Percentiles rank a stretch among this genome's conserved stretches.
phyloP scores from a whole-genome alignment of 306 rosid genomes.

The Erythrophleum fordii region DNA sequence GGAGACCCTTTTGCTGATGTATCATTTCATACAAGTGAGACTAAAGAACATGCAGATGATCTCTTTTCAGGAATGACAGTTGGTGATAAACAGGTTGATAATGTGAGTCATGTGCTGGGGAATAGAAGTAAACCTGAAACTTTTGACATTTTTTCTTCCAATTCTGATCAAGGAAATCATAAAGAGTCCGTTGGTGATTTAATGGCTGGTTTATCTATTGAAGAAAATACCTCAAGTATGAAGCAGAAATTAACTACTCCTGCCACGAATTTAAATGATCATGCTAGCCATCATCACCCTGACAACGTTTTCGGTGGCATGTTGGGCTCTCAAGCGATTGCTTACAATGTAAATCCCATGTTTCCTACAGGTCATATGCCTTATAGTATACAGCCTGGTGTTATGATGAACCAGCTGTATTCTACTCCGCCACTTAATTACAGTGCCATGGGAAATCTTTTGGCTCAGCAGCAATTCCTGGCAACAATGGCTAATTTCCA shows the following conservation, averaged over 20 bases:
- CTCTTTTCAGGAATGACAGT: slow-evolving; percentile 79
- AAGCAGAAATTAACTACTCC: slow-evolving; percentile 56
- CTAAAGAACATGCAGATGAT: slow-evolving; percentile 65
- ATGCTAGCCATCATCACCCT: slow-evolving; percentile 43
- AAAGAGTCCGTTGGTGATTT: slow-evolving; percentile 55
- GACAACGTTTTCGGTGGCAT: slow-evolving; percentile 55
- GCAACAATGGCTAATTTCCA: slow-evolving; percentile 85
- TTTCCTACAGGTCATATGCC: slow-evolving; percentile 65
- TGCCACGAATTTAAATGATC: slow-evolving; percentile 49
- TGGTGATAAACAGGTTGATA: slow-evolving; percentile 56
- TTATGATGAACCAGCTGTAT: slow-evolving; percentile 72
- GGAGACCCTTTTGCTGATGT: slow-evolving; percentile 96
- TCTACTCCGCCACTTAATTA: slow-evolving; percentile 77
- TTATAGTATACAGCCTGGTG: slow-evolving; percentile 59
- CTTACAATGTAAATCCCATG: slow-evolving; percentile 58
- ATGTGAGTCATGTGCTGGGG: slow-evolving; percentile 43
- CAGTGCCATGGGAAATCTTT: slow-evolving; percentile 70
- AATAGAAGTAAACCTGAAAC: slow-evolving; percentile 53
- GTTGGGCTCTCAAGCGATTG: slow-evolving; percentile 61
- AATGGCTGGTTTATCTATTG: slow-evolving; percentile 68
- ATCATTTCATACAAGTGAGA: slow-evolving; percentile 65
- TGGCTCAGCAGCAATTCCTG: slow-evolving; percentile 78
- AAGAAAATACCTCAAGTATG: slow-evolving; percentile 51
- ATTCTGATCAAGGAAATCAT: slow-evolving; percentile 57
- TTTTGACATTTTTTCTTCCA: slow-evolving; percentile 71